phyloP scores from a whole-genome alignment of 192 early-diverging fungal species.

The Lunasporangiospora selenospora region DNA sequence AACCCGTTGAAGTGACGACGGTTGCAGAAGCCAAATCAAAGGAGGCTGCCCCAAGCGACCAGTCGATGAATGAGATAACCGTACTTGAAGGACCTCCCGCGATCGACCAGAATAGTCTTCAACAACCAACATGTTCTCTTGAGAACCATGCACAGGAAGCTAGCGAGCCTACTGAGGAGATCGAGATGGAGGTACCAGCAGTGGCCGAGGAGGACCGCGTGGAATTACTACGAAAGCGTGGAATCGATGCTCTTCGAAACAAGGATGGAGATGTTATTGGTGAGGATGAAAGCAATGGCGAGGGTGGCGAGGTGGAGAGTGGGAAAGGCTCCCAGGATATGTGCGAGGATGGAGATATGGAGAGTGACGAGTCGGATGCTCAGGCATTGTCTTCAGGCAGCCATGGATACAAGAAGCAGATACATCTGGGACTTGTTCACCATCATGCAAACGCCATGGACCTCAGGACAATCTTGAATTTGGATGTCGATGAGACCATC shows the following conservation, averaged over 20 bases:
- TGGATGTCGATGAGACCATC: constrained; percentile 32
- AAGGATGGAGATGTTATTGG: constrained; percentile 14
- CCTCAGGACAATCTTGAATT: constrained; percentile 42
- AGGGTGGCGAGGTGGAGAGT: neutral
- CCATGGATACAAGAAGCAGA: constrained; percentile 26
- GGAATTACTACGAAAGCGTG: constrained; percentile 16
- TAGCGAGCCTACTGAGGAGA: no score
- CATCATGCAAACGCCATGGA: constrained; percentile 33
- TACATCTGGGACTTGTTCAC: constrained; percentile 30
- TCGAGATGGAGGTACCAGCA: no score
- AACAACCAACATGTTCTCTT: no score
- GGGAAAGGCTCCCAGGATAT: constrained; percentile 5
- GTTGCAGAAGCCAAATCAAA: neutral
- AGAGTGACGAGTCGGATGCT: neutral
- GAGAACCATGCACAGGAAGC: no score
- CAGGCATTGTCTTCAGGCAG: constrained; percentile 4
- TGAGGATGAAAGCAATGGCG: constrained; percentile 1
- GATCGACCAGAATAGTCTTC: no score
- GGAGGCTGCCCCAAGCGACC: no score
- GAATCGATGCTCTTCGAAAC: constrained; percentile 1
- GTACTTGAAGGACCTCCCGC: no score
- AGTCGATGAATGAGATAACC: no score
- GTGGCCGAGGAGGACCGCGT: constrained; percentile 14
- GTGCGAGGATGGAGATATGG: neutral
- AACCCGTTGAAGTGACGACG: no score